A percentile compares a stretch with the other conserved stretches of the same genome.
phyloP scores from a whole-genome alignment of 495 filamentous ascomycete genomes.

The Aspergillus avenaceus region DNA sequence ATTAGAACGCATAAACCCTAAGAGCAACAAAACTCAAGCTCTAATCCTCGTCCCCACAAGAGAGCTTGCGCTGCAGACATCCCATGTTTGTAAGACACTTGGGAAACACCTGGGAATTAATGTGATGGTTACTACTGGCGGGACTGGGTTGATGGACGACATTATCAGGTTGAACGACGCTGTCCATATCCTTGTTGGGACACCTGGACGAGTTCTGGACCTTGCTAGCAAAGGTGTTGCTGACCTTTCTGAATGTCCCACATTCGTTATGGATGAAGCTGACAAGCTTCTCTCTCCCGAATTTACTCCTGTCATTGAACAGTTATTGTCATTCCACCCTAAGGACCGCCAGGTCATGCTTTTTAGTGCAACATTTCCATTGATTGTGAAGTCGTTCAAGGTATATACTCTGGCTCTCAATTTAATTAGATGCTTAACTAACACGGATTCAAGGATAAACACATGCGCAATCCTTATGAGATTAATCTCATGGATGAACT shows the following conservation, averaged over 20 bases:
- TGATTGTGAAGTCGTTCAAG: conserved; percentile 96
- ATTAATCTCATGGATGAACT: conserved; percentile 99
- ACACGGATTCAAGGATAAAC: conserved; percentile 63
- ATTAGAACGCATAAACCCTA: conserved; percentile 91
- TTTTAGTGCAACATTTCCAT: conserved; percentile 94
- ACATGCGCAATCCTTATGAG: conserved; percentile 92
- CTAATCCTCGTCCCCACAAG: conserved; percentile 93
- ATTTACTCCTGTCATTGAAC: conserved; percentile 96
- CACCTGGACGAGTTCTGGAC: conserved; percentile 91
- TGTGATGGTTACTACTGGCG: conserved; percentile 98
- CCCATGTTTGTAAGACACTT: conserved; percentile 96
- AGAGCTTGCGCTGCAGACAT: conserved; percentile 98
- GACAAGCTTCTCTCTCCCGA: conserved; percentile 95
- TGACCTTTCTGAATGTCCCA: conserved; percentile 92
- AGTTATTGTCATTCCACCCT: conserved; percentile 86
- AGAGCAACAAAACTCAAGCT: conserved; percentile 89
- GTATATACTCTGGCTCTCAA: conserved; percentile 24
- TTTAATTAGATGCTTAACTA: conserved; percentile 2
- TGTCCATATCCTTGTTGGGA: conserved; percentile 97
- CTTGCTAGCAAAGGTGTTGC: conserved; percentile 91
- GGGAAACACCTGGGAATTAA: conserved; percentile 96
- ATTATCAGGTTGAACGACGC: conserved; percentile 91
- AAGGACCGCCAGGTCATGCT: conserved; percentile 98
- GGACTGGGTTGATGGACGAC: conserved; percentile 90
- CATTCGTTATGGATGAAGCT: conserved; percentile 98